Percentiles rank a stretch among this genome's conserved stretches.
phyloP scores from a whole-genome alignment of 2,329 filamentous ascomycete species.

The Periconia sp. region DNA sequence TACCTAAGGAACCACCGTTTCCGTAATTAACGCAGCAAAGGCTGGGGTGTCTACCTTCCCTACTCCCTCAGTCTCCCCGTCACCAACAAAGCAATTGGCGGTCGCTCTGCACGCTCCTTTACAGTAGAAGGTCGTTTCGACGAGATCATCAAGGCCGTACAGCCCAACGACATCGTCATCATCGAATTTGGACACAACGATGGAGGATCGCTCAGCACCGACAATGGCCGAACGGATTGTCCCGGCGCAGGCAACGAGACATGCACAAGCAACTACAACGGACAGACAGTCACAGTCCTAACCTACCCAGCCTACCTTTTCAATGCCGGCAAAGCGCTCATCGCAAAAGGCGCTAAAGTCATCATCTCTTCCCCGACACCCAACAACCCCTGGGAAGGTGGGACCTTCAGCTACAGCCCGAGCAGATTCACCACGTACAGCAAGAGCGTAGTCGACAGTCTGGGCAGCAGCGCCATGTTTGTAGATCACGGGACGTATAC shows the following conservation, averaged over 20 bases:
- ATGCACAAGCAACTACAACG: constrained; percentile 60
- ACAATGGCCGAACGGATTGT: constrained; percentile 69
- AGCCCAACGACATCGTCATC: constrained; percentile 68
- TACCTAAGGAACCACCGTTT: constrained; percentile 1
- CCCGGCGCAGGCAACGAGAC: constrained; percentile 60
- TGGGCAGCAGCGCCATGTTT: constrained; percentile 56
- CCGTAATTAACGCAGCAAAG: no score
- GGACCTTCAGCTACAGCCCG: constrained; percentile 55
- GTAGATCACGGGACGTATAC: constrained; percentile 67
- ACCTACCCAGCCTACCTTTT: constrained; percentile 67
- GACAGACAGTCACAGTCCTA: constrained; percentile 61
- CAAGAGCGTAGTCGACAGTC: constrained; percentile 51
- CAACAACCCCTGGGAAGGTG: constrained; percentile 68
- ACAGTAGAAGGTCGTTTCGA: constrained; percentile 70
- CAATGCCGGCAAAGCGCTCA: constrained; percentile 61
- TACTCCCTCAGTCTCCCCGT: constrained; percentile 59
- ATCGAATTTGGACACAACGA: constrained; percentile 79
- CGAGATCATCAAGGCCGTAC: constrained; percentile 59
- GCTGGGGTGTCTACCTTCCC: constrained; percentile 68
- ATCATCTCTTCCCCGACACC: constrained; percentile 66
- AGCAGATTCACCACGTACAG: constrained; percentile 64
- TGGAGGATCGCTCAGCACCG: constrained; percentile 62
- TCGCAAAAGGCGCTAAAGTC: constrained; percentile 63
- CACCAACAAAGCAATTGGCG: constrained; percentile 69
- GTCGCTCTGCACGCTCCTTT: constrained; percentile 70